phyloP scores from a whole-genome alignment of 495 filamentous ascomycete genomes.

The Pyrenopolyporus hunteri region DNA sequence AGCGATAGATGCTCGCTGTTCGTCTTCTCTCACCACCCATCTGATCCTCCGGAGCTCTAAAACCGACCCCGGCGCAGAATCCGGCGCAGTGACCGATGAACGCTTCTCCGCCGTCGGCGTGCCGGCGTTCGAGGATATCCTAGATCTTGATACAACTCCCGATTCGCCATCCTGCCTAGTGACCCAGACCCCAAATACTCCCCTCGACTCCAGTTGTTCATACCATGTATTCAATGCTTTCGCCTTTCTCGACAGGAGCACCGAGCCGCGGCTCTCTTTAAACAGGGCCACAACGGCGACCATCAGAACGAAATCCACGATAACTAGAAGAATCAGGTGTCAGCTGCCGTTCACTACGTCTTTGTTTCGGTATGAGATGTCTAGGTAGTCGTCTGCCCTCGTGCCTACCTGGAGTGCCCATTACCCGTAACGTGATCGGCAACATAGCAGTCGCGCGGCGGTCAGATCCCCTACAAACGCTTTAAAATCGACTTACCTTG shows the following conservation, averaged over 20 bases:
- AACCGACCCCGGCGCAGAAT: conserved; percentile 37
- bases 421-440: not conserved
- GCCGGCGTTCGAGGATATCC: not conserved
- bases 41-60: conserved; percentile 64
- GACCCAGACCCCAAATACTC: conserved; percentile 66
- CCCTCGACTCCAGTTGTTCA: conserved; percentile 68
- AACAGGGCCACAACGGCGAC: conserved; percentile 68
- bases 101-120: conserved; percentile 40
- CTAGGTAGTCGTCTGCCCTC: too few relatives aligned
- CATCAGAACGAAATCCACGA: conserved; percentile 69
- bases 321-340: conserved; percentile 50
- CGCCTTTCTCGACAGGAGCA: conserved; percentile 81
- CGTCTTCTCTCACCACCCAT: conserved; percentile 86
- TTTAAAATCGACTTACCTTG: conserved; percentile 23
- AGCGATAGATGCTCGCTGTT: conserved; percentile 71
- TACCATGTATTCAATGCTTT: conserved; percentile 79
- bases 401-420: not conserved
- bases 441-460: too few relatives aligned
- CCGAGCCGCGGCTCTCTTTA: conserved; percentile 82
- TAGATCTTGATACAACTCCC: not conserved
- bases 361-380: not conserved
- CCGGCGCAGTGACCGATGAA: not conserved
- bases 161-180: conserved; percentile 1
- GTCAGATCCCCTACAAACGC: too few relatives aligned
- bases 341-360: not conserved